Evolutionary conservation across 345 rosid genomes (phyloP).

Genomic region (Dipteronia dyeriana): DNA sequence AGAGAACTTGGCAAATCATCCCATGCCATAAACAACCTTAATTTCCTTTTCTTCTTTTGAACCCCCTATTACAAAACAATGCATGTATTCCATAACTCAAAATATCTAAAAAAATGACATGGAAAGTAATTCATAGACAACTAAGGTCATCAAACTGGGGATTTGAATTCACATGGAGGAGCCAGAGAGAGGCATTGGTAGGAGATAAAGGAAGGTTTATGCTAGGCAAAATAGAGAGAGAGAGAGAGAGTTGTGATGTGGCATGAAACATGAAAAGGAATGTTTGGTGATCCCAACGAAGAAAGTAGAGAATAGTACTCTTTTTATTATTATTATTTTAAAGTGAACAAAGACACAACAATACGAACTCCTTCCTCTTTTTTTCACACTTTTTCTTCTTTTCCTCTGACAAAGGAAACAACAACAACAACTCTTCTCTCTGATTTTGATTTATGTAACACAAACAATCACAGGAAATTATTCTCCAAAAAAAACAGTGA

Average conservation of each 20-base stretch:
- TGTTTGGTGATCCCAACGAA: slow-evolving; percentile 42
- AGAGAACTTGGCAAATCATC: neutral
- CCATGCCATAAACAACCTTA: neutral
- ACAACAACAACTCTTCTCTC: neutral
- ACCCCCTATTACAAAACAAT: neutral
- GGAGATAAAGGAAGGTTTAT: slow-evolving; percentile 18
- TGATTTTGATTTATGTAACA: neutral
- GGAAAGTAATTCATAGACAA: slow-evolving; percentile 15
- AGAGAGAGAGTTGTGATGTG: neutral
- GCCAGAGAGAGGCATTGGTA: slow-evolving; percentile 12
- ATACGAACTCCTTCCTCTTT: neutral
- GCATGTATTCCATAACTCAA: no score
- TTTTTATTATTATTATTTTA: neutral
- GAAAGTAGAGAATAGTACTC: slow-evolving; percentile 18
- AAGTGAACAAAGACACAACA: slow-evolving; percentile 11
- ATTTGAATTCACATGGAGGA: slow-evolving; percentile 14
- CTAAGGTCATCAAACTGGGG: neutral
- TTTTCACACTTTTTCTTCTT: slow-evolving; percentile 3
- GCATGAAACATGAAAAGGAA: slow-evolving; percentile 37
- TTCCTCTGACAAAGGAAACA: slow-evolving; percentile 12
- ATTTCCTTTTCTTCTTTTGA: neutral
- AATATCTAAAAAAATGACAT: neutral
- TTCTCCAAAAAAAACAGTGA: neutral
- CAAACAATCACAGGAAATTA: neutral
- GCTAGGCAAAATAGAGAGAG: slow-evolving; percentile 7